Conservation (phyloP, 1,284 basidiomycete species). For the Amylostereum areolatum region DNA sequence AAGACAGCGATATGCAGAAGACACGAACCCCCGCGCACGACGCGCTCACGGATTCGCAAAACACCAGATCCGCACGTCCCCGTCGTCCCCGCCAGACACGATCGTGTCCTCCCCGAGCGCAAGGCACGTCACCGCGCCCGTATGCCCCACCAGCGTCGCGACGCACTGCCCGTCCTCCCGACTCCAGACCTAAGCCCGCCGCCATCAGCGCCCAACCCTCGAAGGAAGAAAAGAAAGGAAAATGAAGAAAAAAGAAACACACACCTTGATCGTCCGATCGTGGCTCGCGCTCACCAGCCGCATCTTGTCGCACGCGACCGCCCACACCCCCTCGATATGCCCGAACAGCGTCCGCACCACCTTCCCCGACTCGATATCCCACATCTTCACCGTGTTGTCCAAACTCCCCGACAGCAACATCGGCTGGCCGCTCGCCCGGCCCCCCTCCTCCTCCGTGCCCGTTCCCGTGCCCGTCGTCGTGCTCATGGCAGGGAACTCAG, state of each 20-base stretch:
- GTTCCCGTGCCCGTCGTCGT: too few relatives aligned
- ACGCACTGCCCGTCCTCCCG: slow-evolving; percentile 85
- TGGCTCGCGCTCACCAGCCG: slow-evolving; percentile 90
- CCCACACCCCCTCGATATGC: slow-evolving; percentile 97
- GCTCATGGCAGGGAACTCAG: too few relatives aligned
- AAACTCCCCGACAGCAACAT: slow-evolving; percentile 87
- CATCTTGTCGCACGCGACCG: slow-evolving; percentile 87
- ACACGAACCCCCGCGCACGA: too few relatives aligned
- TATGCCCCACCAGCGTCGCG: slow-evolving; percentile 90
- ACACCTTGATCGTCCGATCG: slow-evolving; percentile 87
- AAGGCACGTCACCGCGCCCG: slow-evolving; percentile 90
- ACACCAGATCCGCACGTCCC: slow-evolving; percentile 77
- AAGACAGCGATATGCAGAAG: too few relatives aligned
- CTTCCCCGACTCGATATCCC: slow-evolving; percentile 90
- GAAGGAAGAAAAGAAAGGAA: slow-evolving; percentile 4
- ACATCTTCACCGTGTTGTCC: slow-evolving; percentile 95
- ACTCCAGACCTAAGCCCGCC: slow-evolving; percentile 66
- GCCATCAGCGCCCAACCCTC: slow-evolving; percentile 23
- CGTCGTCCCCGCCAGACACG: slow-evolving; percentile 90
- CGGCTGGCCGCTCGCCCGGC: slow-evolving; percentile 35
- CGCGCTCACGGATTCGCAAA: slow-evolving; percentile 31
- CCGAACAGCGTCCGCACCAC: slow-evolving; percentile 87
- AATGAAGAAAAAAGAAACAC: slow-evolving; percentile 13
- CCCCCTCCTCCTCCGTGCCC: background rate
- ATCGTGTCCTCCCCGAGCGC: slow-evolving; percentile 94